Base-by-base conservation (phyloP, 139 green algal species). In the Chlamydomonas urium region DNA sequence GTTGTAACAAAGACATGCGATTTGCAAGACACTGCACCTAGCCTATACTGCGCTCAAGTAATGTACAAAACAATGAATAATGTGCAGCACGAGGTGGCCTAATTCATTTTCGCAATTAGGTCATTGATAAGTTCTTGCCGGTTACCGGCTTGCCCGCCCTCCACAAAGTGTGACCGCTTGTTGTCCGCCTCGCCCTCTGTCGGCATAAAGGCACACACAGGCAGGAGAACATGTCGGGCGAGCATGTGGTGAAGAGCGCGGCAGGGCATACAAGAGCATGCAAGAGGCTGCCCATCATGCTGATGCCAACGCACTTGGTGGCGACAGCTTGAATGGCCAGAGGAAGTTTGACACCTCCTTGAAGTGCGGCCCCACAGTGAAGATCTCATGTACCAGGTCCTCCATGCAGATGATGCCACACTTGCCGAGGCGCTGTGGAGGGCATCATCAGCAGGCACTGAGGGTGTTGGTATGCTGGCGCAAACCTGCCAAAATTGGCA, bases 311-410 rank as follows among this genome's bases (percentile, higher is more conserved):
- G 32, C 38, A 72, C 38, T 8, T 38, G 67, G 79, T 26, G 83
- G 77, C 21, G 81, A 92, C 47, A 99, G 90, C 91, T 97, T 97
- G 89, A 99, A 96, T 60, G 94, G 94, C 92, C 94, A 99, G 72
- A 99, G 86, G 90, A 99, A 99, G 89, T 97, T 98, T 85, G 84
- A 92, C 56, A 84, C 92, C 50, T 75, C 80, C 87, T 97, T 98
- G 92, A 99, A 99, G 81, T 88, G 75, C 35, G 94, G 92, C 67
- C 95, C 95, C 53, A 88, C 88, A 35, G 88, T 98, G 86, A 83
- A 89, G 79, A 99, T 96, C 92, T 99, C 93, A 75, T 99, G 96
- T 10, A 99, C 83, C 36, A 99, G 86, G 86, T 99, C 96, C 91
- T 99, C 96, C 66, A 98, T 84, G 85, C 96, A 99, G 87, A 99